phyloP scores from a whole-genome alignment of 345 rosid species.

The Arabis alpina region DNA sequence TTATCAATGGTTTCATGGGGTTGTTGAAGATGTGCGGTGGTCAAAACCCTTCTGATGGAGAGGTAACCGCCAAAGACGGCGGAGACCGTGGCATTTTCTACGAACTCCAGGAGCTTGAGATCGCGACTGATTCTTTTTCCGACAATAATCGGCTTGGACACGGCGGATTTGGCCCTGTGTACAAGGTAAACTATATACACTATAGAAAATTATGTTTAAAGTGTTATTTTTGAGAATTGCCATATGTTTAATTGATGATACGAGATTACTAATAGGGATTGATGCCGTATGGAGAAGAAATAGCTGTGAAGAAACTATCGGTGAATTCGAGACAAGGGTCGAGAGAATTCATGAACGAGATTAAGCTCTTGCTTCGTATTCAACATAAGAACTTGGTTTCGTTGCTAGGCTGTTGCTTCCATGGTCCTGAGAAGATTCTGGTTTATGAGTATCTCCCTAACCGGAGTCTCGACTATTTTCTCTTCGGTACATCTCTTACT shows the following conservation, averaged over 20 bases:
- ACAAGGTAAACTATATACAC: constrained; percentile 51
- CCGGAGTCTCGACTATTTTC: constrained; percentile 70
- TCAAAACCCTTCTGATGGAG: constrained; percentile 10
- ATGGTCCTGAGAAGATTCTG: constrained; percentile 76
- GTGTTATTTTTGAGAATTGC: too few relatives aligned
- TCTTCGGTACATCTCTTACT: constrained; percentile 55
- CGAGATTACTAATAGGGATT: constrained; percentile 50
- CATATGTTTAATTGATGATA: background rate
- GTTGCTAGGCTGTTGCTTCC: constrained; percentile 70
- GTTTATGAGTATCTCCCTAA: constrained; percentile 82
- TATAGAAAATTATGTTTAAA: background rate
- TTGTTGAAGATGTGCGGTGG: constrained; percentile 35
- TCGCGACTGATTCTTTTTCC: constrained; percentile 79
- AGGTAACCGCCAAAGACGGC: constrained; percentile 27
- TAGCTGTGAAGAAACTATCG: constrained; percentile 78
- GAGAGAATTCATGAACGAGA: constrained; percentile 74
- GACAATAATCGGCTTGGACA: constrained; percentile 78
- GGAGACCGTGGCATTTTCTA: constrained; percentile 59
- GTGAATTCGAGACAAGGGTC: constrained; percentile 68
- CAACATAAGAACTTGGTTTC: constrained; percentile 81
- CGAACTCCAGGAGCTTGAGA: constrained; percentile 60
- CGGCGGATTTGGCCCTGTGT: constrained; percentile 95
- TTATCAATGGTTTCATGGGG: constrained; percentile 27
- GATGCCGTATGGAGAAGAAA: constrained; percentile 62
- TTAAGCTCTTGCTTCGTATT: constrained; percentile 63